Conservation (phyloP, 768 basidiomycete genomes). For the Nidularia pulvinata region DNA sequence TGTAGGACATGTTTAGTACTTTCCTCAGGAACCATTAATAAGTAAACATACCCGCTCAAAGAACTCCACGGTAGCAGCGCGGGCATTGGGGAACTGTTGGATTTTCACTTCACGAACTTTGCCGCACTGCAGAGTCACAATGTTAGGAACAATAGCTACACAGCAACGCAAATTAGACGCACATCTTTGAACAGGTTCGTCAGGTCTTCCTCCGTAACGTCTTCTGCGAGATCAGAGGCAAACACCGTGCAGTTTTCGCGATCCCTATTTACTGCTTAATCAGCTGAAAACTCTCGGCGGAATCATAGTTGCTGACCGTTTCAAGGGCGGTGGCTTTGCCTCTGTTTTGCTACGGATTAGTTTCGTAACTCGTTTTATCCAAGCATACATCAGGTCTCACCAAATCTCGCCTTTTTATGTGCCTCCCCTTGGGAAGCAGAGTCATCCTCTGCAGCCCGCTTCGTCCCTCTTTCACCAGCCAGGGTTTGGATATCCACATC, state of each 20-base stretch:
- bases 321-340: constrained; percentile 45
- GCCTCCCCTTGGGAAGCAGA: constrained; percentile 21
- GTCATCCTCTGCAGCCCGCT: constrained; percentile 66
- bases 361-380: neutral
- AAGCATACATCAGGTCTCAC: constrained; percentile 23
- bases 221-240: constrained; percentile 66
- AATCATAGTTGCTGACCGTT: constrained; percentile 44
- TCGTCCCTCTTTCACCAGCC: constrained; percentile 38
- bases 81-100: constrained; percentile 50
- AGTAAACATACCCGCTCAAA: constrained; percentile 47
- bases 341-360: constrained; percentile 24
- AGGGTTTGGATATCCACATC: constrained; percentile 29
- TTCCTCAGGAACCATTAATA: neutral
- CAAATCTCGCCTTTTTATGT: constrained; percentile 62
- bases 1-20: constrained; percentile 19
- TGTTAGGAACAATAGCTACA: neutral
- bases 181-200: constrained; percentile 84
- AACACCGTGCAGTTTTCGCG: constrained; percentile 95
- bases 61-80: constrained; percentile 93
- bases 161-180: constrained; percentile 7
- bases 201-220: constrained; percentile 67
- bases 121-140: constrained; percentile 65
- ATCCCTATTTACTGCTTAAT: constrained; percentile 53
- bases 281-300: constrained; percentile 1
- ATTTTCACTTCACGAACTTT: constrained; percentile 83